Evolutionary conservation across 179 eudicot genomes (phyloP).

Genomic region (Patellifolia procumbens): DNA sequence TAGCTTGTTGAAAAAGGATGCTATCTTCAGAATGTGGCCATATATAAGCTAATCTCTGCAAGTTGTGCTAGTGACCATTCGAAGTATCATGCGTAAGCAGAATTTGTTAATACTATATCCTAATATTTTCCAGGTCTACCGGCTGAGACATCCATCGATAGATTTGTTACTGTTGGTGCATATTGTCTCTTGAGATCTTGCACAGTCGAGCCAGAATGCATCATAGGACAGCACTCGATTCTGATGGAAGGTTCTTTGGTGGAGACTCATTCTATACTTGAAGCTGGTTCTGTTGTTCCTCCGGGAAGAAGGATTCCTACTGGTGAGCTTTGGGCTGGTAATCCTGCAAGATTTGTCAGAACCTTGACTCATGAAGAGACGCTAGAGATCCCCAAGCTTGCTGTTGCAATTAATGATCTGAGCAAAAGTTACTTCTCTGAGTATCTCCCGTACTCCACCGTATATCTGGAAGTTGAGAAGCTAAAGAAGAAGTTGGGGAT

Average conservation of each 20-base stretch:
- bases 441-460: constrained; percentile 89
- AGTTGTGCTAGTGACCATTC: constrained; percentile 1
- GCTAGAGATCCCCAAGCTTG: constrained; percentile 90
- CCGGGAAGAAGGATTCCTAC: constrained; percentile 95
- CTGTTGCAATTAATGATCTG: constrained; percentile 84
- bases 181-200: constrained; percentile 82
- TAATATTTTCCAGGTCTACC: constrained; percentile 66
- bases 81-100: not conserved
- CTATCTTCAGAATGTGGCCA: not conserved
- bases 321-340: constrained; percentile 99
- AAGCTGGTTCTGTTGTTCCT: constrained; percentile 97
- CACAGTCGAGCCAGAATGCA: constrained; percentile 96
- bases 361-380: constrained; percentile 88
- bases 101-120: not conserved
- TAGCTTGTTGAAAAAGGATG: no score
- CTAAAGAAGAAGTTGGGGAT: constrained; percentile 72
- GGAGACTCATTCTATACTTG: constrained; percentile 91
- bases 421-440: constrained; percentile 70
- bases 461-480: constrained; percentile 95
- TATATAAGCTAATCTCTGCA: not conserved
- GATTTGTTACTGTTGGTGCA: constrained; percentile 89
- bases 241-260: constrained; percentile 98
- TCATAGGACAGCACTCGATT: constrained; percentile 86
- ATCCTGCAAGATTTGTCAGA: constrained; percentile 94
- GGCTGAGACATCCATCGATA: constrained; percentile 82